Evolutionary conservation across 2,329 filamentous ascomycete species (phyloP).

Genomic region (Aspergillus tanneri): DNA sequence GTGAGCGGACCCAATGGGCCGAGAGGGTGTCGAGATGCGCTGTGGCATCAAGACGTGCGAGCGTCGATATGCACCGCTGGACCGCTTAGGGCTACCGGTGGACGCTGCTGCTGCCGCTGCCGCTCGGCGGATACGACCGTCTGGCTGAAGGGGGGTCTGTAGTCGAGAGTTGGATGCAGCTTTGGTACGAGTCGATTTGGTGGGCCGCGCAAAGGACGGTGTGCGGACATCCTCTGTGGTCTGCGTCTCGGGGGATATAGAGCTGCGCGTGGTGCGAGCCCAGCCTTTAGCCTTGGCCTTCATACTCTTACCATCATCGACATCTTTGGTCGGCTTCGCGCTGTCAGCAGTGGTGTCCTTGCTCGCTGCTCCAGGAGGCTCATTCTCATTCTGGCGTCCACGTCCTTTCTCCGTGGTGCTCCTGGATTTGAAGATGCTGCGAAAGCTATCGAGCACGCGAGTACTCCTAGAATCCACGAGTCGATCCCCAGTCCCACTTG

Average conservation of each 20-base stretch:
- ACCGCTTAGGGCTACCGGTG: conserved; percentile 19
- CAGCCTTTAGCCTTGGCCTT: not conserved
- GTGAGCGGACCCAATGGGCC: not conserved
- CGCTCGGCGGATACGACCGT: conserved; percentile 9
- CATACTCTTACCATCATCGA: no score
- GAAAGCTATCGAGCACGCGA: conserved; percentile 19
- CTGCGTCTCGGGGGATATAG: conserved; percentile 1
- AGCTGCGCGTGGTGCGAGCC: no score
- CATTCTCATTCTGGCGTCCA: not conserved
- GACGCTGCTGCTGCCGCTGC: conserved; percentile 15
- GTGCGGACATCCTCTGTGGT: conserved; percentile 6
- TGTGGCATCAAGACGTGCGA: not conserved
- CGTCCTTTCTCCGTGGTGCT: not conserved
- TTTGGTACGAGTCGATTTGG: conserved; percentile 20
- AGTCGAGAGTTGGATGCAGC: conserved; percentile 6
- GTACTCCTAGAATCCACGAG: no score
- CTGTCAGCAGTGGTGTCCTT: no score
- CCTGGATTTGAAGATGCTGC: conserved; percentile 7
- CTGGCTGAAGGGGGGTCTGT: conserved; percentile 1
- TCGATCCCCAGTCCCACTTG: no score
- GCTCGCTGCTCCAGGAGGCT: not conserved
- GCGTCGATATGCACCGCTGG: not conserved
- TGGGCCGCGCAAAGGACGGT: conserved; percentile 20
- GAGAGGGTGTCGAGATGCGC: not conserved
- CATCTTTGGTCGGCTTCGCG: no score